phyloP scores from a whole-genome alignment of 805 yeast species.

The Metschnikowia matae region DNA sequence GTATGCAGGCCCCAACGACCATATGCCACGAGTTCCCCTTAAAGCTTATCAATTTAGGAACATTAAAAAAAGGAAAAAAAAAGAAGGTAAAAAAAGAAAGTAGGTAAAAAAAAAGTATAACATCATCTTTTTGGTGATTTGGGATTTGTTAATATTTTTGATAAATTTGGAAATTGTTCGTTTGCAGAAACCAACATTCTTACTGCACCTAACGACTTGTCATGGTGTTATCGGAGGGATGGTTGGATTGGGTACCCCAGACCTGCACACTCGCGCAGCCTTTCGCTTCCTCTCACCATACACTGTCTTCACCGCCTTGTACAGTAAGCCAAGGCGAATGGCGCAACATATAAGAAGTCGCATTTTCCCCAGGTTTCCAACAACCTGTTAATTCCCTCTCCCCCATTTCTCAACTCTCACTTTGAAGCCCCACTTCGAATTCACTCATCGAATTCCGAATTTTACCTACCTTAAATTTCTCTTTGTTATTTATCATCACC shows the following conservation, averaged over 20 bases:
- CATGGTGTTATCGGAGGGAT: background rate
- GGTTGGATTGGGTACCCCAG: background rate
- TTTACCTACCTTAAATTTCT: too few species aligned
- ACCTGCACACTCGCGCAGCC: background rate
- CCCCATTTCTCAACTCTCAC: background rate
- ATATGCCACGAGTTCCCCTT: background rate
- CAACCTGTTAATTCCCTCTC: too few species aligned
- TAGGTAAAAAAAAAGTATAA: too few species aligned
- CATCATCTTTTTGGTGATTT: too few species aligned
- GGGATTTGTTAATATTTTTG: too few species aligned
- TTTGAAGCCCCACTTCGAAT: too few species aligned
- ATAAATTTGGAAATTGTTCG: too few species aligned
- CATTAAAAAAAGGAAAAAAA: too few species aligned
- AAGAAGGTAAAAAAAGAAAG: too few species aligned
- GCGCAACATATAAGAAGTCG: background rate
- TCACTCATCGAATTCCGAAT: too few species aligned
- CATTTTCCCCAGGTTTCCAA: constrained; percentile 1
- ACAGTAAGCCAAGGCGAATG: background rate
- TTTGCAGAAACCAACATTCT: background rate
- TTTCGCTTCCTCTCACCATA: constrained; percentile 7
- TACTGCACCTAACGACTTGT: background rate
- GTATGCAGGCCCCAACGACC: background rate
- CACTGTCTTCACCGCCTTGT: constrained; percentile 1
- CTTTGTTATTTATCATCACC: background rate
- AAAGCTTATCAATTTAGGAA: too few species aligned